phyloP scores from a whole-genome alignment of 768 basidiomycete genomes.

The Panaeolus cyanescens region DNA sequence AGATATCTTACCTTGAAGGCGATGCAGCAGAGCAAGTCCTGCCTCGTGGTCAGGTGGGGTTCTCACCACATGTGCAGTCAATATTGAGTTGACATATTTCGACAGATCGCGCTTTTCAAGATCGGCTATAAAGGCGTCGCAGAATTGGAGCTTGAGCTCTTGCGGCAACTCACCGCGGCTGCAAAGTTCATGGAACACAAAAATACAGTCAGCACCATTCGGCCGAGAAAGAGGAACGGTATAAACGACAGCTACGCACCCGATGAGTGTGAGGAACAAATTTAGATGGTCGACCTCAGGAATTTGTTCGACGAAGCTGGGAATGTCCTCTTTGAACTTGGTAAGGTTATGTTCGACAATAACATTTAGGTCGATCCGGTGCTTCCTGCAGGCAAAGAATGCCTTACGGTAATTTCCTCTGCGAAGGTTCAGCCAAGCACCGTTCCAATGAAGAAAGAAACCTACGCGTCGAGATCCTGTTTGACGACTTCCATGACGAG shows the following conservation, averaged over 20 bases:
- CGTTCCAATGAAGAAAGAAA: conserved; percentile 14
- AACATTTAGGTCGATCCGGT: conserved; percentile 88
- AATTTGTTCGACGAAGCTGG: conserved; percentile 80
- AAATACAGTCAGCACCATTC: not conserved
- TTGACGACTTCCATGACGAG: conserved; percentile 86
- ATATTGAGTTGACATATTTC: conserved; percentile 86
- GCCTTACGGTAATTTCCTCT: conserved; percentile 85
- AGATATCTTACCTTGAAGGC: conserved; percentile 64
- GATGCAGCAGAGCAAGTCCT: conserved; percentile 73
- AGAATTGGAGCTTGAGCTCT: conserved; percentile 67
- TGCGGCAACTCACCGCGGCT: conserved; percentile 63
- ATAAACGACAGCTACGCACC: conserved; percentile 47
- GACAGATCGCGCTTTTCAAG: conserved; percentile 73
- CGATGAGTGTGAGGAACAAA: conserved; percentile 83
- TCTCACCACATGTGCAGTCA: conserved; percentile 93
- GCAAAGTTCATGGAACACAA: not conserved
- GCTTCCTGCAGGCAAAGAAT: conserved; percentile 88
- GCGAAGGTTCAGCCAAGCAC: not conserved
- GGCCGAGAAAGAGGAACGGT: not conserved
- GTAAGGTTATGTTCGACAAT: conserved; percentile 82
- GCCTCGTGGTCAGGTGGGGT: conserved; percentile 89
- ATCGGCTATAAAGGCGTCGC: conserved; percentile 73
- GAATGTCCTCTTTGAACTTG: conserved; percentile 62
- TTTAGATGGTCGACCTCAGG: conserved; percentile 91
- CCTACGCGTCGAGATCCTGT: conserved; percentile 73